Evolutionary conservation across 1,139 yeast genomes (phyloP).

Genomic region (Kodamaea anthophila): DNA sequence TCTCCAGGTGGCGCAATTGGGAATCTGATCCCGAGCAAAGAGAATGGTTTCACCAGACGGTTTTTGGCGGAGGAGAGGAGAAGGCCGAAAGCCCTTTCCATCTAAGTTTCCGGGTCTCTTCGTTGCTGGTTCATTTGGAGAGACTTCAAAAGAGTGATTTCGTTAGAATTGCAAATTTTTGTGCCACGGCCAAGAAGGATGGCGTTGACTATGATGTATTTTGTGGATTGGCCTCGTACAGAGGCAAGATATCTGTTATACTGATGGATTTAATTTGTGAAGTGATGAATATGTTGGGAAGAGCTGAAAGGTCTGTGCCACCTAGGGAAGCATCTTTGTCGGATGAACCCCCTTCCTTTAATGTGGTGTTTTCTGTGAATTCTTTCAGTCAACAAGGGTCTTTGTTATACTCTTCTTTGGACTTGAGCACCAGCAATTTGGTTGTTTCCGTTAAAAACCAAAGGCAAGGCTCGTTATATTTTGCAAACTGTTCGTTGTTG

Average conservation of each 20-base stretch:
- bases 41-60: slow-evolving; percentile 44
- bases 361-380: slow-evolving; percentile 9
- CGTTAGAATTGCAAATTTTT: no score
- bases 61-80: slow-evolving; percentile 19
- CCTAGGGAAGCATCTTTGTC: no score
- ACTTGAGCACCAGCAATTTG: slow-evolving; percentile 7
- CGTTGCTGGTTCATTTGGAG: no score
- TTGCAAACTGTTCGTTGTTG: slow-evolving; percentile 6
- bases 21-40: slow-evolving; percentile 50
- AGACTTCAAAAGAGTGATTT: no score
- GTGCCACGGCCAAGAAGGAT: not conserved
- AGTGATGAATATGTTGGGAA: not conserved
- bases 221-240: slow-evolving; percentile 18
- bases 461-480: slow-evolving; percentile 8
- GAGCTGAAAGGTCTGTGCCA: not conserved
- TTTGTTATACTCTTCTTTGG: slow-evolving; percentile 11
- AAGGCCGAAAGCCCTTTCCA: not conserved
- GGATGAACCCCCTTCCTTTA: not conserved
- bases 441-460: slow-evolving; percentile 8
- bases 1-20: slow-evolving; percentile 89
- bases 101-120: no score
- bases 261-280: slow-evolving; percentile 1
- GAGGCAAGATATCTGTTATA: slow-evolving; percentile 19
- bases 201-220: slow-evolving; percentile 11
- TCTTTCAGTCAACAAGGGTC: slow-evolving; percentile 13